Percentiles rank a stretch among this genome's conserved stretches.
Evolutionary conservation across 2,329 filamentous ascomycete species (phyloP).

Genomic region (Geosmithia flava): DNA sequence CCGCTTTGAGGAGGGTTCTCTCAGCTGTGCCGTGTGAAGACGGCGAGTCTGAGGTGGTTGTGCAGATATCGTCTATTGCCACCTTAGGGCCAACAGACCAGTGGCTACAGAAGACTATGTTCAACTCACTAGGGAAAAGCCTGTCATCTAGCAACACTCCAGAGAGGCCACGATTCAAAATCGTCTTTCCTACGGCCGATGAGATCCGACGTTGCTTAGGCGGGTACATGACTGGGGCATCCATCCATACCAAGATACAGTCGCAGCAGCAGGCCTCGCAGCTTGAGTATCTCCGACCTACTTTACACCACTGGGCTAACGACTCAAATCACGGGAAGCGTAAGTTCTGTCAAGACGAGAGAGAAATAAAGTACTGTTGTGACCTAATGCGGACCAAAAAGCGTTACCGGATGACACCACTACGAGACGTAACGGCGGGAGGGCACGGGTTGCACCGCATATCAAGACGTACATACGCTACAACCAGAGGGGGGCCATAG

Average conservation of each 20-base stretch:
- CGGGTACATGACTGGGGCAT: conserved; percentile 64
- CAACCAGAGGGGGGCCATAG: conserved; percentile 37
- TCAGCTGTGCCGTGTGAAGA: conserved; percentile 33
- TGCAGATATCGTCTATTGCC: conserved; percentile 71
- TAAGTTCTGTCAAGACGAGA: background rate
- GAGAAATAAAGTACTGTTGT: background rate
- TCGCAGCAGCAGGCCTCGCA: conserved; percentile 61
- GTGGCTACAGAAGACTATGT: conserved; percentile 60
- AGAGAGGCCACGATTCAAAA: conserved; percentile 41
- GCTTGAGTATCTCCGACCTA: conserved; percentile 55
- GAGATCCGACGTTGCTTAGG: conserved; percentile 68
- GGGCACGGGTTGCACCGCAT: conserved; percentile 65
- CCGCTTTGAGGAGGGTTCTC: conserved; percentile 50
- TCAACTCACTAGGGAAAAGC: conserved; percentile 29
- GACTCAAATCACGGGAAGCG: conserved; percentile 22
- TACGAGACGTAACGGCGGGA: conserved; percentile 35
- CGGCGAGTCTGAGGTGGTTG: conserved; percentile 33
- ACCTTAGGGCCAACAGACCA: conserved; percentile 58
- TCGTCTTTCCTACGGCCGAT: conserved; percentile 71
- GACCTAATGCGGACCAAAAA: background rate
- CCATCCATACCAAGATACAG: conserved; percentile 72
- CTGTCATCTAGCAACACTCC: conserved; percentile 3
- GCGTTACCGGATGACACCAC: background rate
- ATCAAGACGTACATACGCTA: conserved; percentile 81
- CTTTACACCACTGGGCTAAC: conserved; percentile 67